phyloP scores from a whole-genome alignment of 306 rosid genomes.

The Glycine latifolia region DNA sequence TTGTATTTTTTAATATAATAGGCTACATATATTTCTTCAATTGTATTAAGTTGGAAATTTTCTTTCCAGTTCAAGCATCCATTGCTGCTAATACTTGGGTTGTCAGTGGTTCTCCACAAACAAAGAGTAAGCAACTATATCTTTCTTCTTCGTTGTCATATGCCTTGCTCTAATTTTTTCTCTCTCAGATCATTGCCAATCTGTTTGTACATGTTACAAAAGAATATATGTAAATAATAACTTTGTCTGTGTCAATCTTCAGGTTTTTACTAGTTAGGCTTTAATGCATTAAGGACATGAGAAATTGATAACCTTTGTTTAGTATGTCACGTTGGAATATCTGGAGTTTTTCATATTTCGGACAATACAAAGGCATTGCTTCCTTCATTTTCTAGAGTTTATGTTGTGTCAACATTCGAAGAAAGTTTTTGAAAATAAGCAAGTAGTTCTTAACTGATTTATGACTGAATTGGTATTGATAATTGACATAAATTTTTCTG shows the following conservation, averaged over 20 bases:
- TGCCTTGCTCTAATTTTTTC: background rate
- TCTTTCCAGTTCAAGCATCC: conserved; percentile 91
- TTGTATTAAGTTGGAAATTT: background rate
- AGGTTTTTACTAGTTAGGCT: background rate
- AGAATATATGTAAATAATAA: too few relatives aligned
- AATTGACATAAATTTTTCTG: conserved; percentile 21
- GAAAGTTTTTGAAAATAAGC: background rate
- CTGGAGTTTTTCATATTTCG: background rate
- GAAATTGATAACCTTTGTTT: background rate
- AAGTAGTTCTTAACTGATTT: background rate
- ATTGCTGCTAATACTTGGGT: conserved; percentile 99
- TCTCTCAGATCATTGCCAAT: too few relatives aligned
- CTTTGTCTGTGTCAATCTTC: too few relatives aligned
- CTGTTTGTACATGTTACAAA: too few relatives aligned
- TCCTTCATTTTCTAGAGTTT: background rate
- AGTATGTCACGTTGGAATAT: background rate
- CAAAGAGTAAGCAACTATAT: conserved; percentile 70
- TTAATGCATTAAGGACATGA: too few relatives aligned
- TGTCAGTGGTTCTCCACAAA: conserved; percentile 96
- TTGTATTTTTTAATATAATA: background rate
- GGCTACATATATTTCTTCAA: background rate
- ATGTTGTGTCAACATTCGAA: background rate
- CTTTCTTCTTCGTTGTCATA: background rate
- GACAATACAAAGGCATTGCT: background rate
- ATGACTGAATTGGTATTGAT: background rate